phyloP scores from a whole-genome alignment of 305 asterid species.

The Fraxinus platypoda region DNA sequence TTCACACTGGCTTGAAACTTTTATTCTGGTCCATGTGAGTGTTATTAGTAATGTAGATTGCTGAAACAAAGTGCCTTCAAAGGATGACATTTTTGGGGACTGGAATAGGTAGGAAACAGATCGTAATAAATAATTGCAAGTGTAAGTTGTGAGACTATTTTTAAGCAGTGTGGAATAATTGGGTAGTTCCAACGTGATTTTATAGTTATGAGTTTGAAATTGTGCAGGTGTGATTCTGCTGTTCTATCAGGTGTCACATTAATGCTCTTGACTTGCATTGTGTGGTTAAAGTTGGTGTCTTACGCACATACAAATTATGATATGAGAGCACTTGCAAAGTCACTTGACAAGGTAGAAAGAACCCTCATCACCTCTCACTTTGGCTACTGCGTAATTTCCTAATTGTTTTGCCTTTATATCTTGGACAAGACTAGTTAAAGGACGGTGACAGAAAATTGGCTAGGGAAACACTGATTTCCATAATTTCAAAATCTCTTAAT shows the following conservation, averaged over 20 bases:
- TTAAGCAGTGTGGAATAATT: not conserved
- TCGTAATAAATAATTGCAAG: not conserved
- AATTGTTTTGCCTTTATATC: not conserved
- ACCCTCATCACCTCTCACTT: constrained; percentile 1
- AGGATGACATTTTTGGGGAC: constrained; percentile 6
- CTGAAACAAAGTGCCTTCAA: constrained; percentile 5
- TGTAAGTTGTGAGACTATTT: not conserved
- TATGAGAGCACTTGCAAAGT: constrained; percentile 68
- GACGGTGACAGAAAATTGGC: not conserved
- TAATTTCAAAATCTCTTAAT: not conserved
- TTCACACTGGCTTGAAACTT: not conserved
- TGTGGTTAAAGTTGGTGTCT: constrained; percentile 94
- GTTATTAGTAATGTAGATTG: constrained; percentile 16
- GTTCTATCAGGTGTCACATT: constrained; percentile 79
- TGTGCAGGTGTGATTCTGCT: constrained; percentile 92
- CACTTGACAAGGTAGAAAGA: constrained; percentile 70
- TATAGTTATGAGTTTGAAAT: constrained; percentile 26
- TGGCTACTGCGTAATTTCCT: not conserved
- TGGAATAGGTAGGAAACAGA: not conserved
- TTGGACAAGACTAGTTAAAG: not conserved
- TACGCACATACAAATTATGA: constrained; percentile 95
- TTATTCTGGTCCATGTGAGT: constrained; percentile 4
- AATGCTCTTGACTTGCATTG: constrained; percentile 77
- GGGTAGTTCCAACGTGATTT: constrained; percentile 14
- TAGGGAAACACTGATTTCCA: not conserved